Evolutionary conservation across 2,329 filamentous ascomycete genomes (phyloP).

Genomic region (Beauveria sp.): DNA sequence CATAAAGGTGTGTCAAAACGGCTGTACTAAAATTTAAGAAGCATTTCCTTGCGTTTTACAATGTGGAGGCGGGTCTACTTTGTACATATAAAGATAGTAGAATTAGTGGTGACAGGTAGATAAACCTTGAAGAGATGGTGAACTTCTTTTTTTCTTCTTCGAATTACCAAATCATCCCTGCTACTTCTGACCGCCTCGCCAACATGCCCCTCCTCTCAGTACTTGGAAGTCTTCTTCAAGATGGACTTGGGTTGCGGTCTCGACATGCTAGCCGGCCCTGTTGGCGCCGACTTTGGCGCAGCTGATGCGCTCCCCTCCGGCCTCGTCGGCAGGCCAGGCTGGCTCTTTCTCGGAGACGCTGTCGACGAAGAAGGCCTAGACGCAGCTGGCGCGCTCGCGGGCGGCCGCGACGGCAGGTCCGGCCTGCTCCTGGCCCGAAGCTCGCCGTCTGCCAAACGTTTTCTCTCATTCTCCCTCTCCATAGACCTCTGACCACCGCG

Average conservation of each 20-base stretch:
- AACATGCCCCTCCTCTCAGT: background rate
- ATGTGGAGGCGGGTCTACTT: slow-evolving; percentile 18
- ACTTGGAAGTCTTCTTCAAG: slow-evolving; percentile 1
- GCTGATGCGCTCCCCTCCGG: background rate
- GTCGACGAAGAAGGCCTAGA: background rate
- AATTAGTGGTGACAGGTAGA: slow-evolving; percentile 8
- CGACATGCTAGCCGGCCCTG: background rate
- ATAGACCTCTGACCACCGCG: background rate
- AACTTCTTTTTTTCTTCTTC: background rate
- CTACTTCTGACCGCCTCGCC: background rate
- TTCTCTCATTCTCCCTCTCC: background rate
- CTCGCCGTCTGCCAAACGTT: background rate
- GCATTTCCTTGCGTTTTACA: slow-evolving; percentile 23
- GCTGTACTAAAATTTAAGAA: slow-evolving; percentile 30
- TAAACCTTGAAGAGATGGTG: slow-evolving; percentile 6
- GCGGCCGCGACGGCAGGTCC: background rate
- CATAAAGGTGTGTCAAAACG: slow-evolving; percentile 27
- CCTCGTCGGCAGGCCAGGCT: background rate
- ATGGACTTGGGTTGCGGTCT: slow-evolving; percentile 2
- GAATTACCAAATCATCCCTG: too few species aligned
- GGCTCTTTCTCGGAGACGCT: background rate
- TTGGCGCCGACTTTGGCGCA: background rate
- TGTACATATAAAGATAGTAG: slow-evolving; percentile 12
- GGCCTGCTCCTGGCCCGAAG: background rate
- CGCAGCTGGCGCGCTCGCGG: too few species aligned